Evolutionary conservation across 148 eudicot genomes (phyloP), one percentile per base, ranked within the genome.

Genomic region (Vaccinium darrowii): DNA sequence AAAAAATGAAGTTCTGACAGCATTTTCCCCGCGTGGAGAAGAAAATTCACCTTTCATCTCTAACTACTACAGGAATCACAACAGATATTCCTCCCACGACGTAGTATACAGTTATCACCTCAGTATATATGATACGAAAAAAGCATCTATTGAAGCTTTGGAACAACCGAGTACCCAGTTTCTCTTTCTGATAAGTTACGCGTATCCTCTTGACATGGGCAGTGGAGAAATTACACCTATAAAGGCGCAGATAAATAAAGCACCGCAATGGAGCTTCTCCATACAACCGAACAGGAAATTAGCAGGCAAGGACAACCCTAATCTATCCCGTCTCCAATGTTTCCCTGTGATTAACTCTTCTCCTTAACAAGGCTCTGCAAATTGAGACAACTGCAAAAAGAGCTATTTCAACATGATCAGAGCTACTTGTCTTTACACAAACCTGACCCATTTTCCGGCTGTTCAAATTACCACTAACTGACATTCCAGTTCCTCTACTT

Each of bases 401-500:
- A 78, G 95, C 94, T 43, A 97, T 91, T 87, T 95, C 94, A 83
- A 91, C 75, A 85, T 91, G 94, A 81, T 95, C 98, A 0, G 98
- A 93, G 89, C 97, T 97, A 86, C 80, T 87, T 13, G 90, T 87
- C 89, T 93, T 94, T 16, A 95, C 81, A 52, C 88, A 83, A 84
- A 97, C 62, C 87, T 94, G 89, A 16, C 99, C 99, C 98, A 91
- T 93, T 74, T 88, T 92, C 77, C 88, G 91, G 87, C 85, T 95
- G 84, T 97, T 95, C 79, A 95, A 49, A 86, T 94, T 93, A 43
- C 93, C 94, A 71, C 87, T 90, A 7, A 97, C 78, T 0, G 94
- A 94, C 86, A 95, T 49, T 87, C 84, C 90, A 52, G 93, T 85
- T 43, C 94, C 94, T 30, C 98, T 92, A 65, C 86, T 90, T 83